Conservation (phyloP, 148 eudicot species). For the Pharnaceum exiguum region DNA sequence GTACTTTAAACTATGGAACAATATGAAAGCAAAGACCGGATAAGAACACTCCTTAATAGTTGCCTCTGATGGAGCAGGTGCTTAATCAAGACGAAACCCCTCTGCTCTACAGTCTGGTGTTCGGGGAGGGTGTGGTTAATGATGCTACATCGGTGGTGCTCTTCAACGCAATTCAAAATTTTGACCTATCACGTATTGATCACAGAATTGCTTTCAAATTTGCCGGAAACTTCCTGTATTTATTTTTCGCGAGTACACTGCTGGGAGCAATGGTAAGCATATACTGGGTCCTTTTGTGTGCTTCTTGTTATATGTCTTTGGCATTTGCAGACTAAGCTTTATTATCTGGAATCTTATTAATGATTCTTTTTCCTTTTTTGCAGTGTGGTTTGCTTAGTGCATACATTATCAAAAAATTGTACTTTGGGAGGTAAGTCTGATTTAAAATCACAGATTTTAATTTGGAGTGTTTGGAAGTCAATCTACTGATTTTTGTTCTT, state of each 20-base stretch:
- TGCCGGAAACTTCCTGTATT: constrained; percentile 44
- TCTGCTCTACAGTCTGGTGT: constrained; percentile 73
- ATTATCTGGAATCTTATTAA: not conserved
- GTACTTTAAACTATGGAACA: constrained; percentile 8
- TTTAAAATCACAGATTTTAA: not conserved
- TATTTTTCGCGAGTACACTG: constrained; percentile 59
- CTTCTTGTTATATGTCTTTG: not conserved
- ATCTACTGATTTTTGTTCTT: not conserved
- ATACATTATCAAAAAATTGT: constrained; percentile 55
- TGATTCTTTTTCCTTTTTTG: constrained; percentile 15
- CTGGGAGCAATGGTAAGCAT: constrained; percentile 57
- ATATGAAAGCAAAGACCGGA: constrained; percentile 2
- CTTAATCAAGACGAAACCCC: constrained; percentile 86
- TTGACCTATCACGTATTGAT: constrained; percentile 50
- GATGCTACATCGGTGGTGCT: constrained; percentile 86
- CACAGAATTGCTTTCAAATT: constrained; percentile 43
- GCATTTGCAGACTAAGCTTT: not conserved
- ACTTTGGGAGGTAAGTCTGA: constrained; percentile 59
- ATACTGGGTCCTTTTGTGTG: not conserved
- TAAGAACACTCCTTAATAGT: constrained; percentile 12
- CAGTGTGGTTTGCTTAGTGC: constrained; percentile 85
- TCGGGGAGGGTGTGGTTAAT: constrained; percentile 82
- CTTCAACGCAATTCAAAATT: constrained; percentile 61
- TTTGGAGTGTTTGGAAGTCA: not conserved
- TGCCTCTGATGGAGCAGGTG: constrained; percentile 42